Evolutionary conservation across 805 yeast species (phyloP).

Genomic region (Starmera caribaea): DNA sequence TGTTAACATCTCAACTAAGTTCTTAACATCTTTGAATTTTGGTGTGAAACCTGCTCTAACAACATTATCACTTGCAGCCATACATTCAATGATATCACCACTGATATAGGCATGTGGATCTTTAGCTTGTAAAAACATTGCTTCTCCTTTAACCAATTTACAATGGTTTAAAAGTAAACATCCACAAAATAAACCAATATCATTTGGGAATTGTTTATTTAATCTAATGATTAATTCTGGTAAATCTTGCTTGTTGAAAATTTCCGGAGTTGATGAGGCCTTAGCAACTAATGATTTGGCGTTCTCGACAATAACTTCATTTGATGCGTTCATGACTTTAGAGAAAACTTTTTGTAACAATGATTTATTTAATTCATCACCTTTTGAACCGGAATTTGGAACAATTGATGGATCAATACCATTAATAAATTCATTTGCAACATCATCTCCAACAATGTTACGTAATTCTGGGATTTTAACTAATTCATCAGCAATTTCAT

Average conservation of each 20-base stretch:
- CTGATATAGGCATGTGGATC: slow-evolving; percentile 97
- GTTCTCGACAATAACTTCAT: slow-evolving; percentile 39
- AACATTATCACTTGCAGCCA: slow-evolving; percentile 98
- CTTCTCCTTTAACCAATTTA: slow-evolving; percentile 77
- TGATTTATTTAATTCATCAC: slow-evolving; percentile 48
- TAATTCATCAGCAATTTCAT: slow-evolving; percentile 62
- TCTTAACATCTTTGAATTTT: slow-evolving; percentile 90
- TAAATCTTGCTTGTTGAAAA: slow-evolving; percentile 43
- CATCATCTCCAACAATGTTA: slow-evolving; percentile 56
- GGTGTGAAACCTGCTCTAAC: slow-evolving; percentile 99
- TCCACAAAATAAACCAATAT: slow-evolving; percentile 94
- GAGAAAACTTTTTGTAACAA: slow-evolving; percentile 70
- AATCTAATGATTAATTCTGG: slow-evolving; percentile 70
- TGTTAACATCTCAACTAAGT: slow-evolving; percentile 84
- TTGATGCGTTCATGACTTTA: slow-evolving; percentile 76
- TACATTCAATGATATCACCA: slow-evolving; percentile 97
- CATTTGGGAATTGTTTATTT: slow-evolving; percentile 84
- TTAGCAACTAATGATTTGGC: slow-evolving; percentile 61
- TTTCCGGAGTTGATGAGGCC: slow-evolving; percentile 47
- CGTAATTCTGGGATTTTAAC: slow-evolving; percentile 67
- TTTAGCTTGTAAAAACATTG: slow-evolving; percentile 91
- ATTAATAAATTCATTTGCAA: slow-evolving; percentile 41
- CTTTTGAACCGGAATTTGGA: slow-evolving; percentile 32
- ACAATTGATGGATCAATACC: slow-evolving; percentile 34
- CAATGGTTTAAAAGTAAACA: slow-evolving; percentile 88